Base-by-base conservation (phyloP, 2,329 filamentous ascomycete genomes). In the Pseudocercospora fijiensis region DNA sequence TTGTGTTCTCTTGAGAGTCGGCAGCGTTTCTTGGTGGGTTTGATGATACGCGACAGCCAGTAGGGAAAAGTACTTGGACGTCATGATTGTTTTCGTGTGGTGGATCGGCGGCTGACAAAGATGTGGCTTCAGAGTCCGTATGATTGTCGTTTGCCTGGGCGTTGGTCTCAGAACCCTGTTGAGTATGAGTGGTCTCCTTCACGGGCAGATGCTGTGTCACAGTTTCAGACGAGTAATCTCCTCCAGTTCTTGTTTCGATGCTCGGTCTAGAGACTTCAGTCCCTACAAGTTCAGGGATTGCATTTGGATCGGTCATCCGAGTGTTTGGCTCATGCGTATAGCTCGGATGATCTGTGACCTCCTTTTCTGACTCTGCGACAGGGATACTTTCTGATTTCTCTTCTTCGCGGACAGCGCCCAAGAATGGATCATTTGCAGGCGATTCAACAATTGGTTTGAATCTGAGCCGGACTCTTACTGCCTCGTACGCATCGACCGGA, bases 401-500 rank as follows among this genome's bases (percentile, higher is more conserved):
- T 37, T 10, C 26, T 27, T 20, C n/a, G 52, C 27, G 22, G 33
- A 22, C 8, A 47, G 43, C 43, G 22, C 43, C 43, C 10, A 47
- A 24, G 43, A 24, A 8, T 10, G 43, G 18, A 22, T 16, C 11
- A 3, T 24, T 4, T 24, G 11, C 18, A 24, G 43, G 43, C 43
- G 43, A 47, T 5, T 47, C 43, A 3, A 47, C 43, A 7, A 47
- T 24, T 24, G 26, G 52, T 20, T 57, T 45, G 18, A 45, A 61
- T 22, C 28, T 33, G 37, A 61, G 20, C 4, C 60, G 33, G 7
- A 20, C 37, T 28, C 41, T 11, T 8, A 62, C 2, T 13, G 60
- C 56, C 43, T 47, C 51, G 26, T 58, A 47, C 5, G 60, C 60
- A 51, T 62, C 60, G 2, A 62, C 27, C 1, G n/a, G 41, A 24